A percentile compares a stretch with the other conserved stretches of the same genome.
Evolutionary conservation across 768 basidiomycete genomes (phyloP).

Genomic region (Lepiota brunneoincarnata): DNA sequence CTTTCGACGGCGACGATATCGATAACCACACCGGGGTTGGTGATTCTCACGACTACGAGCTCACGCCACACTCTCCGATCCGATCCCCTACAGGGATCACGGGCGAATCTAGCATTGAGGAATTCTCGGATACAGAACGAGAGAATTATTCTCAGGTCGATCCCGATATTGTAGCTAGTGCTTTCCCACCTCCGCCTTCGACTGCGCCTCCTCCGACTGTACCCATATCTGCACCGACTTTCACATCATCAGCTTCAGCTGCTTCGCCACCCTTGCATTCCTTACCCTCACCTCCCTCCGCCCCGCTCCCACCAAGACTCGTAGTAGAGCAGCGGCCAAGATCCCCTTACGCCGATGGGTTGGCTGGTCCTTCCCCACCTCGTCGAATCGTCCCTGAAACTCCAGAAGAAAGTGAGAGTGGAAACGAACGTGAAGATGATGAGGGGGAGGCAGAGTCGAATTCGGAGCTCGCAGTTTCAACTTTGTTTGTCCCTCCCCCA

Average conservation of each 20-base stretch:
- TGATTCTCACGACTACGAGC: neutral
- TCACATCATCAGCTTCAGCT: neutral
- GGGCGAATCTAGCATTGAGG: neutral
- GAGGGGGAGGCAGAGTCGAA: neutral
- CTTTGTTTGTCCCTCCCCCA: slow-evolving; percentile 28
- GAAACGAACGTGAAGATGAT: slow-evolving; percentile 13
- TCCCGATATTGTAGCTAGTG: neutral
- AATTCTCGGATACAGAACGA: neutral
- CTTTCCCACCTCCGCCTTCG: slow-evolving; percentile 3
- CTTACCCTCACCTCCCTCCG: no score
- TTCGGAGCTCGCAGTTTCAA: slow-evolving; percentile 19
- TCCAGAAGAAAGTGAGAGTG: slow-evolving; percentile 15
- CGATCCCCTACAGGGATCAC: neutral
- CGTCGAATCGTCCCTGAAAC: slow-evolving; percentile 25
- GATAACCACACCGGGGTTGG: neutral
- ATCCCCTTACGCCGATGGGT: neutral
- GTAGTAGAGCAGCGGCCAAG: neutral
- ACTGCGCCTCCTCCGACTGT: neutral
- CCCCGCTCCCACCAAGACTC: neutral
- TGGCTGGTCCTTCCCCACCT: slow-evolving; percentile 19
- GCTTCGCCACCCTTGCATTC: neutral
- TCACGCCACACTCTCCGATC: slow-evolving; percentile 4
- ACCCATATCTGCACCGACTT: neutral
- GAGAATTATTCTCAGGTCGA: neutral
- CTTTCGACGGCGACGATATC: slow-evolving; percentile 13